A percentile compares a stretch with the other conserved stretches of the same genome.
Conservation (phyloP, 192 early-diverging fungal species). For the Linnemannia hyalina region DNA sequence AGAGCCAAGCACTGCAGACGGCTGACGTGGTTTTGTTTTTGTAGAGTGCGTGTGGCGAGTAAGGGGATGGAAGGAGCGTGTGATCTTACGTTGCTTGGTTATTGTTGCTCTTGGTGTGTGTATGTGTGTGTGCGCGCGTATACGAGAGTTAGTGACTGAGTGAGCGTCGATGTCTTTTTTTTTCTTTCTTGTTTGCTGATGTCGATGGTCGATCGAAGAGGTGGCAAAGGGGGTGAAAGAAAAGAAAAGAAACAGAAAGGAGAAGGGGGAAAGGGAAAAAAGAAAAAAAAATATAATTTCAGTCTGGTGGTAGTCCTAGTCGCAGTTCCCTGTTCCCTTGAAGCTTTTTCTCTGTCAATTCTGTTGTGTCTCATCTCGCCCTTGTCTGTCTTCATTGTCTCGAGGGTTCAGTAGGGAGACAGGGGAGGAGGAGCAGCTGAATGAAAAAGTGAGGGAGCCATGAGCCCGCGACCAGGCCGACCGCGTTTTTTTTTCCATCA, state of each 20-base stretch:
- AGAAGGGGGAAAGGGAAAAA: not conserved
- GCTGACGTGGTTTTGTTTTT: too few relatives aligned
- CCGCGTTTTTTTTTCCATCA: not conserved
- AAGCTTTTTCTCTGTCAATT: too few relatives aligned
- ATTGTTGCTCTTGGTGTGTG: not conserved
- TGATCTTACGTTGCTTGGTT: conserved; percentile 1
- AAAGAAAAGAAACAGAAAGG: not conserved
- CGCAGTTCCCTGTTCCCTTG: not conserved
- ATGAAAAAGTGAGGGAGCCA: too few relatives aligned
- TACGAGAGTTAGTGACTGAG: not conserved
- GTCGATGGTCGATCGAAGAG: not conserved
- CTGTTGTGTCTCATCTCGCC: too few relatives aligned
- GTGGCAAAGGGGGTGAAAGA: conserved; percentile 7
- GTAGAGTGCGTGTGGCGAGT: too few relatives aligned
- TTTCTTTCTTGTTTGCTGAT: too few relatives aligned
- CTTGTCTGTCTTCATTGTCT: too few relatives aligned
- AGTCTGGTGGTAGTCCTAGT: not conserved
- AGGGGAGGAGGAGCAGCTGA: too few relatives aligned
- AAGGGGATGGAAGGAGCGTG: not conserved
- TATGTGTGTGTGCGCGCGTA: not conserved
- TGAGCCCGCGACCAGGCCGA: too few relatives aligned
- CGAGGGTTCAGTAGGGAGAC: too few relatives aligned
- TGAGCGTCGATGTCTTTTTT: not conserved
- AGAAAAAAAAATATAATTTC: too few relatives aligned
- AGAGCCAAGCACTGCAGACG: not conserved